These are phyloP conservation scores for Naganishia randhawae DNA, from an alignment of 768 basidiomycete genomes.

Conservation along the genomic window DNA sequence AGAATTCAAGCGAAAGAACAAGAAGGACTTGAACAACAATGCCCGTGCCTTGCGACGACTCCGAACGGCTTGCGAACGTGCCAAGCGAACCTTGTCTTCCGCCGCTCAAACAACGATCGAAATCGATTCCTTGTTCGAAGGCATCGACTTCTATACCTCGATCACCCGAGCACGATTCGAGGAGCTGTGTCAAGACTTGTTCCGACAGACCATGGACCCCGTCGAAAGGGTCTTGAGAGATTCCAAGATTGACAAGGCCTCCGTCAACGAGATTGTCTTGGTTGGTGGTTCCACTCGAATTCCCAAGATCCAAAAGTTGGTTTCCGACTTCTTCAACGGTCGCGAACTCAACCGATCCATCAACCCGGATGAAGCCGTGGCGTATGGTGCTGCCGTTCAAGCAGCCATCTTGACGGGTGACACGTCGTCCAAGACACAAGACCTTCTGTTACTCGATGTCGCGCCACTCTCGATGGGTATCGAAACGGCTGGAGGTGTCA, in stretches of 20 bases:
- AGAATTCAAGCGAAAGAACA: slow-evolving; percentile 87
- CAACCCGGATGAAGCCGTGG: slow-evolving; percentile 99
- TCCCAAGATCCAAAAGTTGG: slow-evolving; percentile 96
- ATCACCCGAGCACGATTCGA: slow-evolving; percentile 89
- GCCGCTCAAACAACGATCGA: slow-evolving; percentile 95
- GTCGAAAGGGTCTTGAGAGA: slow-evolving; percentile 98
- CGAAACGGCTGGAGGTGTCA: slow-evolving; percentile 96
- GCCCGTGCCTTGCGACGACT: slow-evolving; percentile 93
- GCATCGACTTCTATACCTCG: slow-evolving; percentile 96
- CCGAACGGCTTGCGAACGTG: slow-evolving; percentile 96
- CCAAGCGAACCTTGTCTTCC: slow-evolving; percentile 96
- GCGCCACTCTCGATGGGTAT: slow-evolving; percentile 97
- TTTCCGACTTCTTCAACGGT: slow-evolving; percentile 94
- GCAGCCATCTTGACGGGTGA: slow-evolving; percentile 96
- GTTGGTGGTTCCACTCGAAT: slow-evolving; percentile 83
- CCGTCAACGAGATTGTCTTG: slow-evolving; percentile 71
- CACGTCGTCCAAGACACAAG: slow-evolving; percentile 84
- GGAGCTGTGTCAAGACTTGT: slow-evolving; percentile 52
- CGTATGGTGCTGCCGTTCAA: slow-evolving; percentile 97
- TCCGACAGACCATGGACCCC: slow-evolving; percentile 55
- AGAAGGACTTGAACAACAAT: slow-evolving; percentile 87
- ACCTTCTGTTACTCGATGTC: slow-evolving; percentile 92
- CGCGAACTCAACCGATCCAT: slow-evolving; percentile 94
- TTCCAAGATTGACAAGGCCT: slow-evolving; percentile 94
- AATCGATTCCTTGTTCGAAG: slow-evolving; percentile 96